Percentiles rank a stretch among this genome's conserved stretches.
phyloP scores from a whole-genome alignment of 139 green algal species.

The Chlamydomonas schloesseri region DNA sequence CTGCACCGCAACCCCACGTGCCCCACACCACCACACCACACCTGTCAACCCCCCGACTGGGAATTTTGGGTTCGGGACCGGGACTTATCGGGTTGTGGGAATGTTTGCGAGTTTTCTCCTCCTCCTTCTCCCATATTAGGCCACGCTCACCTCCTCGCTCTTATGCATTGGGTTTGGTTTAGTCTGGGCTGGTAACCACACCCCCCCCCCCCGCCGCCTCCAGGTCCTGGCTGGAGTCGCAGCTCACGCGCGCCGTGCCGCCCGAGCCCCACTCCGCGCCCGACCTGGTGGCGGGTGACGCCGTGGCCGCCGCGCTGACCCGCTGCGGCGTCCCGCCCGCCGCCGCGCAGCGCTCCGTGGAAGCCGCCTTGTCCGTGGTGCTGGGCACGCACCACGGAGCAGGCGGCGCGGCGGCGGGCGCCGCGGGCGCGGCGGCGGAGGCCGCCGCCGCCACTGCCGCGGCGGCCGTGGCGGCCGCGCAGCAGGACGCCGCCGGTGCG shows the following conservation, averaged over 20 bases:
- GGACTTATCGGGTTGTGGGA: no score
- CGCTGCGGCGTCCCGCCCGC: slow-evolving; percentile 20
- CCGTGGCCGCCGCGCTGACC: slow-evolving; percentile 25
- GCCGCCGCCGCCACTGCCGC: background rate
- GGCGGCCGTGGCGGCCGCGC: background rate
- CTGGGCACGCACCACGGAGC: background rate
- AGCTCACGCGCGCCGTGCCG: background rate
- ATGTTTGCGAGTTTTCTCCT: no score
- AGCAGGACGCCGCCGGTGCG: background rate
- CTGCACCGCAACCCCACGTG: no score
- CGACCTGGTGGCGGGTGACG: slow-evolving; percentile 32
- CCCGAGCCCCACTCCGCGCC: background rate
- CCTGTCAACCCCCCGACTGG: no score
- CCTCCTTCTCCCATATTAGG: no score
- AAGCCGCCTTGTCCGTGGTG: slow-evolving; percentile 11
- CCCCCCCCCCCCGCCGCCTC: no score
- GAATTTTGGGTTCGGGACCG: no score
- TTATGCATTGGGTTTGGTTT: no score
- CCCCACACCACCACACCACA: no score
- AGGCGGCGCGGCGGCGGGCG: background rate
- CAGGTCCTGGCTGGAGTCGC: slow-evolving; percentile 31
- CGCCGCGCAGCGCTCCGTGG: slow-evolving; percentile 4
- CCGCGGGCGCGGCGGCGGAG: background rate
- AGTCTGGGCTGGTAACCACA: no score
- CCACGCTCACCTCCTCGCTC: no score